A percentile compares a stretch with the other conserved stretches of the same genome.
Evolutionary conservation across 768 basidiomycete genomes (phyloP).

Genomic region (Auriculariales sp.): DNA sequence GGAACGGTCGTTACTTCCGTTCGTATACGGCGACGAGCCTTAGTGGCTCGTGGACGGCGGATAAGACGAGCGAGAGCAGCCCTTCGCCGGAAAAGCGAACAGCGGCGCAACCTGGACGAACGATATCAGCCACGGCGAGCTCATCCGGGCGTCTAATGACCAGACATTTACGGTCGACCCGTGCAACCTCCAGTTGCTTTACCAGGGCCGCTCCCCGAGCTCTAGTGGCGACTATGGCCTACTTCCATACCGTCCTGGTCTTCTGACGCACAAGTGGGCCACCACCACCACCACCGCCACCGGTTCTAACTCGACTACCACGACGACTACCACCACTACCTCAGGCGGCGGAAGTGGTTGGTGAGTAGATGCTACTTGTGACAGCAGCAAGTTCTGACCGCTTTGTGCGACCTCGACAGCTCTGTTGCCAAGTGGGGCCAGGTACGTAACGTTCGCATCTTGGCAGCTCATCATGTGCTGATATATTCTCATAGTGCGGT

Average conservation of each 20-base stretch:
- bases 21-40: slow-evolving; percentile 5
- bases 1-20: not conserved
- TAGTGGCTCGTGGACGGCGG: slow-evolving; percentile 8
- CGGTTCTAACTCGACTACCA: not conserved
- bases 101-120: slow-evolving; percentile 5
- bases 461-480: too few relatives aligned
- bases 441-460: too few relatives aligned
- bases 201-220: not conserved
- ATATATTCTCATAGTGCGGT: too few relatives aligned
- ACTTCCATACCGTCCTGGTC: slow-evolving; percentile 6
- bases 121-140: slow-evolving; percentile 1
- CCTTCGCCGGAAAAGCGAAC: not conserved
- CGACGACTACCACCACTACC: not conserved
- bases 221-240: not conserved
- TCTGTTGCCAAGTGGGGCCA: too few relatives aligned
- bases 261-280: slow-evolving; percentile 13
- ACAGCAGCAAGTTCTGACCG: too few relatives aligned
- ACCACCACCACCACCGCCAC: not conserved
- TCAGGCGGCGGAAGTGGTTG: not conserved
- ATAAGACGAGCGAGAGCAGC: slow-evolving; percentile 3
- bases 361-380: not conserved
- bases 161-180: not conserved
- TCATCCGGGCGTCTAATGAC: not conserved
- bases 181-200: slow-evolving; percentile 2
- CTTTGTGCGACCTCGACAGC: too few relatives aligned